phyloP scores from a whole-genome alignment of 345 rosid species.

The Eucalyptus viminalis region DNA sequence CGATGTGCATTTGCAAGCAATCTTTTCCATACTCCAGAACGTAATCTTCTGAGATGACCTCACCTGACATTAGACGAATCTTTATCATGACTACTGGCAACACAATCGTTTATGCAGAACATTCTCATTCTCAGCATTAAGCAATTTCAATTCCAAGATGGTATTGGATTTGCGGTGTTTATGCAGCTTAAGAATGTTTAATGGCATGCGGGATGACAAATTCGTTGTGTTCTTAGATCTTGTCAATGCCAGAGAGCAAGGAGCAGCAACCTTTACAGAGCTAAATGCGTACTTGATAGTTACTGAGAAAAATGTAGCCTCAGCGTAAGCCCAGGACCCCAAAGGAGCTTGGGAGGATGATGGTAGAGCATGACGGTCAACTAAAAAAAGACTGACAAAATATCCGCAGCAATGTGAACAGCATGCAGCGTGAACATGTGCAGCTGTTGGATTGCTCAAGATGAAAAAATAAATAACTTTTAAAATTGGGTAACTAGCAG shows the following conservation, averaged over 20 bases:
- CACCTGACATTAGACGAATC: conserved; percentile 24
- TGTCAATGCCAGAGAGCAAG: background rate
- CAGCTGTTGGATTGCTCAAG: background rate
- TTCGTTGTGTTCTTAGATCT: background rate
- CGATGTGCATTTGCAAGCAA: conserved; percentile 88
- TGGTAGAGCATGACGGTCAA: background rate
- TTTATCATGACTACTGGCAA: background rate
- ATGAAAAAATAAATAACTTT: background rate
- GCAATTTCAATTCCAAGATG: background rate
- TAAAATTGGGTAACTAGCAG: background rate
- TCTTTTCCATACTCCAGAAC: conserved; percentile 82
- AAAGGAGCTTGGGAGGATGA: background rate
- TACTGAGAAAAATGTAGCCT: background rate
- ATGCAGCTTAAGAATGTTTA: background rate
- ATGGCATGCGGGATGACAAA: background rate
- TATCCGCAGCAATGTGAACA: background rate
- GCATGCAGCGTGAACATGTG: background rate
- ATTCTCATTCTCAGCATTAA: background rate
- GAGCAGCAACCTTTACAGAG: background rate
- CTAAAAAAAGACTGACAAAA: background rate
- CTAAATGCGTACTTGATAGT: background rate
- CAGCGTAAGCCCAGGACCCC: background rate
- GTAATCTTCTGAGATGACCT: conserved; percentile 81
- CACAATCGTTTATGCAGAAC: background rate
- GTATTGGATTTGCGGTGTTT: background rate